Evolutionary conservation across 495 filamentous ascomycete genomes (phyloP).

Genomic region (Penicillium manginii): DNA sequence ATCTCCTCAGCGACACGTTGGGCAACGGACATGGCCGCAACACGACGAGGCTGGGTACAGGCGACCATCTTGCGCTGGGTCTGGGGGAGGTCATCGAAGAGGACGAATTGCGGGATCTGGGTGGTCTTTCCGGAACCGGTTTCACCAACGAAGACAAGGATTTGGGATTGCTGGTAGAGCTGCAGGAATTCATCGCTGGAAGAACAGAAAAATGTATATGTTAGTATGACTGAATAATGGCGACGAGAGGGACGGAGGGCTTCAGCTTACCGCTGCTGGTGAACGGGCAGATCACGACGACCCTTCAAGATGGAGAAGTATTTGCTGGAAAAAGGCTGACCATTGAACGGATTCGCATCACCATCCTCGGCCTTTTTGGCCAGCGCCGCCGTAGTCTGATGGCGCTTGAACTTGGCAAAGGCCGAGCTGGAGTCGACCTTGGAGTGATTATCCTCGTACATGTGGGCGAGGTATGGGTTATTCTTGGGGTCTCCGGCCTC

Average conservation of each 20-base stretch:
- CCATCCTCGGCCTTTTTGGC: constrained; percentile 78
- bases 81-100: constrained; percentile 95
- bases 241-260: background rate
- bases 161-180: constrained; percentile 89
- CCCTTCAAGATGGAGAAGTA: constrained; percentile 89
- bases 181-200: constrained; percentile 87
- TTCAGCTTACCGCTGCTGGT: constrained; percentile 73
- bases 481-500: constrained; percentile 56
- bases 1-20: constrained; percentile 97
- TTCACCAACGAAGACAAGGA: constrained; percentile 98
- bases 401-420: constrained; percentile 70
- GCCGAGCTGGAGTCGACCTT: constrained; percentile 50
- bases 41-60: constrained; percentile 96
- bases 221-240: background rate
- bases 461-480: constrained; percentile 93
- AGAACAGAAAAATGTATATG: constrained; percentile 9
- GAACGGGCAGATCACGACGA: constrained; percentile 85
- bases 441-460: constrained; percentile 63
- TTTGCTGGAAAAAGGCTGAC: constrained; percentile 69
- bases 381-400: constrained; percentile 77
- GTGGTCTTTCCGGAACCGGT: constrained; percentile 99
- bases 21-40: constrained; percentile 98
- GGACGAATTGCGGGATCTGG: constrained; percentile 97
- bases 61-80: constrained; percentile 84
- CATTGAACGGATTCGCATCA: constrained; percentile 83